Base-by-base conservation (phyloP, 345 rosid species). In the Raphanus sativus region DNA sequence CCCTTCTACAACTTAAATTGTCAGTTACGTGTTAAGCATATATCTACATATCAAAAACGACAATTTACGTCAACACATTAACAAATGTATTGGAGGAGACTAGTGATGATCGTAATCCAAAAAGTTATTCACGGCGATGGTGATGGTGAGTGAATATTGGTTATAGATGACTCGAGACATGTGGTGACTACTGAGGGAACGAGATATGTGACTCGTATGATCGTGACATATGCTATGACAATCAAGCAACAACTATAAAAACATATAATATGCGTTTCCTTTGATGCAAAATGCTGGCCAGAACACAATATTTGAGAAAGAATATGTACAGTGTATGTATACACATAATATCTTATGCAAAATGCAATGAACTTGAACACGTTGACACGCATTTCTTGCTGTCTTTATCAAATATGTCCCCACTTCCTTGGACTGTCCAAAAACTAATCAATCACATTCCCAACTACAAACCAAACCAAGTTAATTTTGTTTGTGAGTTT, bases 361-460 rank as follows among this genome's bases (percentile, higher is more conserved):
- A 63, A 77, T 71, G 40, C 77, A 65, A 24, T 71, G 81, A 71
- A 77, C 40, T 21, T 62, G 7, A 4, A 70, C 70, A 76, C 79
- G 74, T 68, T 70, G 80, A 77, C 65, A 63, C 32, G 32, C 34
- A 30, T 56, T 17, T 25, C 38, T 70, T 54, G 62, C n/a, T 62
- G 69, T 76, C 45, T 56, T 54, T 50, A 52, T 26, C 28, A 36
- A 34, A 52, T 11, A 63, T 28, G 81, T 71, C 81, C 81, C 81
- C 76, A 77, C 68, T 45, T 72, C 10, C 45, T 58, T 71, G 62
- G 66, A 29, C 13, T 32, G 40, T 58, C 38, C 52, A 6, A n/a
- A 26, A 64, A 0, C 36, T 64, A 64, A 71, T 71, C 67, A 71
- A 65, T 71, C 21, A 21, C 21, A 21, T 21, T 21, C n/a, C 38